Evolutionary conservation across 768 basidiomycete species (phyloP), one percentile per base, ranked within the genome.

Genomic region (Trametes elegans): DNA sequence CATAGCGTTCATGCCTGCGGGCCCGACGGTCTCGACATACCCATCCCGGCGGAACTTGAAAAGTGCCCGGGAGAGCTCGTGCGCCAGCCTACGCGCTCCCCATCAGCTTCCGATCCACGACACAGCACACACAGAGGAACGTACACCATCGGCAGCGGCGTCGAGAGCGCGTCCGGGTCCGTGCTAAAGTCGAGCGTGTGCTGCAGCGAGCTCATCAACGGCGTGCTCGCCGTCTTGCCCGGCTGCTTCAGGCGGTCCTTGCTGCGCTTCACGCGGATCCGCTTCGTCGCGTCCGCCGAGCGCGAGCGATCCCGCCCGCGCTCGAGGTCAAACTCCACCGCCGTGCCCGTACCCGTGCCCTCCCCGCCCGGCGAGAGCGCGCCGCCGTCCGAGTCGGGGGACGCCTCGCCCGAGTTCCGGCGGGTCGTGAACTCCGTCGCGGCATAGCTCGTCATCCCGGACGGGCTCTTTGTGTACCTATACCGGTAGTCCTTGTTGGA

Each of bases 1-100:
- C 79, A 95, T 80, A 0, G 88, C 81, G 70, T 94, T 95, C 73
- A 67, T 66, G 83, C 91, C 86, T 26, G 94, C 93, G 11, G 93
- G 93, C 29, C 95, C 95, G 57, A 95, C 85, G 16, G 87, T 86
- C 69, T 97, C 95, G 46, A 98, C 70, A 53, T 85, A 85, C 1
- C 92, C 93, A 61, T 90, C 85, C 32, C 87, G 76, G 65, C 85
- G 83, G 70, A 90, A 94, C 48, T 72, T 72, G 69, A 90, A 93
- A 39, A 95, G 68, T 26, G 77, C 69, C 40, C 83, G 74, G 18
- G 81, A 77, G 31, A 97, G 75, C 67, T 95, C 91, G 70, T 93
- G 89, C 2, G 88, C 87, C 58, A 96, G 87, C 24, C 90, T 90
- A 63, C 10, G 57, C 89, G 64, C 11, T 55, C 13, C 16, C 16